Base-by-base conservation (phyloP, 306 rosid species). In the Herpetospermum pedunculosum region DNA sequence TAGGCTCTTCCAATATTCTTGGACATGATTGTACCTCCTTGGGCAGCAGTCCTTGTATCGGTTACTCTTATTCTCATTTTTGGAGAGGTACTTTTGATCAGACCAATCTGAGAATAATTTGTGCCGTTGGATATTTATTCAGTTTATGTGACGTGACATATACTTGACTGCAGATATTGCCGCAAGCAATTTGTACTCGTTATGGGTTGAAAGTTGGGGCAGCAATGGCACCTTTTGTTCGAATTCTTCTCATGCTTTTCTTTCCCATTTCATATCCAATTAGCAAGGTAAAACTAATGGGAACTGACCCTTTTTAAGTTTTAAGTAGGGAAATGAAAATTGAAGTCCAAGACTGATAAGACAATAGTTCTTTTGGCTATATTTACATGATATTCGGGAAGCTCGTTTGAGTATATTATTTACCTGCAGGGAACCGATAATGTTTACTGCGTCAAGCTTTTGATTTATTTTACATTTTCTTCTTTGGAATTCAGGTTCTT, bases 1-100 rank as follows among this genome's bases (percentile, higher is more conserved):
- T 76, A 92, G 99, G 38, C 99, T 80, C 99, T 94, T 81, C 99
- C 99, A 1, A 79, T 94, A 75, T 94, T 94, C 84, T 87, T 94
- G 76, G 95, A 94, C 79, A 78, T 89, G 58, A 85, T 94, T 47
- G 99, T 91, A 54, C 89, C 94, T 81, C 84, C 96, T 4, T 92
- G 88, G 86, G 95, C 91, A n/a, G 99, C 99, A 1, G 49, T 94
- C 75, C 59, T 85, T 80, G 28, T 87, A 77, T 94, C 99, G 4
- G 99, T 94, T 46, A 91, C 97, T 15, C 92, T 94, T 59, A 94
- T 94, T 75, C 96, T 94, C 19, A 46, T 88, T 80, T 94, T 94
- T 83, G 99, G 99, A 67, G 99, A 91, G 99, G 99, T 92, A 80
- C 16, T 16, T 75, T 21, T 58, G 18, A 40, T 28, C 32, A 12